A percentile compares a stretch with the other conserved stretches of the same genome.
Conservation (phyloP, 441 rosid species). For the Melastoma candidum region DNA sequence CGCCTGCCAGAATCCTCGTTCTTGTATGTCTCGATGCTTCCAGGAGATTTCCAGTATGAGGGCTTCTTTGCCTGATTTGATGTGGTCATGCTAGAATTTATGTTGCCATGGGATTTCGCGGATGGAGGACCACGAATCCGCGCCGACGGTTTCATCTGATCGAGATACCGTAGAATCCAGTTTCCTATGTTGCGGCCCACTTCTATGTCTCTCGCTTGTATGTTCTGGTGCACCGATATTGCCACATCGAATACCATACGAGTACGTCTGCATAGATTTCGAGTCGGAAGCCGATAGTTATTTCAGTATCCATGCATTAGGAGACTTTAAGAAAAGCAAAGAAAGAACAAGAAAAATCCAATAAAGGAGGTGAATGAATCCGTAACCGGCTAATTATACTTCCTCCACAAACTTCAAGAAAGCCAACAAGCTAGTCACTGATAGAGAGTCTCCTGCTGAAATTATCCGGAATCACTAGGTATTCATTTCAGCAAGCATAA, state of each 20-base stretch:
- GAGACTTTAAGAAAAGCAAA: not conserved
- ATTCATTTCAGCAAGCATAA: too few relatives aligned
- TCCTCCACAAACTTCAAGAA: too few relatives aligned
- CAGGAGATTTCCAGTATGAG: slow-evolving; percentile 28
- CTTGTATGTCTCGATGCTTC: slow-evolving; percentile 25
- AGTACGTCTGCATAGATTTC: slow-evolving; percentile 39
- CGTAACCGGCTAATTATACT: too few relatives aligned
- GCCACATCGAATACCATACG: slow-evolving; percentile 55
- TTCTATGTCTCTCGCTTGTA: slow-evolving; percentile 78
- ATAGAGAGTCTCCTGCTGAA: too few relatives aligned
- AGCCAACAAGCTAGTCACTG: too few relatives aligned
- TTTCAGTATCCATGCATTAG: not conserved
- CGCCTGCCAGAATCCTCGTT: slow-evolving; percentile 40
- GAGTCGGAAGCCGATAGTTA: slow-evolving; percentile 9
- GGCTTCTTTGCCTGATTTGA: slow-evolving; percentile 27
- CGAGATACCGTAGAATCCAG: slow-evolving; percentile 85
- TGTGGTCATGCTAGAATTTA: slow-evolving; percentile 23
- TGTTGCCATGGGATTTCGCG: slow-evolving; percentile 16
- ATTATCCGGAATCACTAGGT: too few relatives aligned
- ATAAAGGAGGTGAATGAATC: too few relatives aligned
- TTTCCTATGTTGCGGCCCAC: slow-evolving; percentile 81
- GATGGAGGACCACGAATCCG: slow-evolving; percentile 42
- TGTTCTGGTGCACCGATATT: slow-evolving; percentile 49
- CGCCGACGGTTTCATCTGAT: slow-evolving; percentile 78
- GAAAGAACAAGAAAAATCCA: not conserved